Percentiles rank a stretch among this genome's conserved stretches.
Evolutionary conservation across 805 yeast genomes (phyloP).

Genomic region (Barnettozyma wickerhamii): DNA sequence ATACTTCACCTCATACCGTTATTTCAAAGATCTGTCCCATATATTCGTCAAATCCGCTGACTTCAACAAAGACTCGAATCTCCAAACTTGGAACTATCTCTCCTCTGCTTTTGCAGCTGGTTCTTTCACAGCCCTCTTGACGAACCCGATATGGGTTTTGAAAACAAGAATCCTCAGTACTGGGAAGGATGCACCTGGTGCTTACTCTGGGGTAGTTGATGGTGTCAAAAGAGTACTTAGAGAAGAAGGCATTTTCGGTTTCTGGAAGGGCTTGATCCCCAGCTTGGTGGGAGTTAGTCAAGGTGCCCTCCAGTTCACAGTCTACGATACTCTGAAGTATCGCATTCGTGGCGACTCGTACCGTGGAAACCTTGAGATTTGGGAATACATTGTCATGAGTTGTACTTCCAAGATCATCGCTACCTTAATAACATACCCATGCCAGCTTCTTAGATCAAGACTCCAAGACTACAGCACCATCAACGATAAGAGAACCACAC

Average conservation of each 20-base stretch:
- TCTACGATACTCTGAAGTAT: constrained; percentile 74
- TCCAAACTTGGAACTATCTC: constrained; percentile 44
- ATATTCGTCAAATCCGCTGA: constrained; percentile 9
- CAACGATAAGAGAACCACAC: constrained; percentile 23
- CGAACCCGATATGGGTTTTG: constrained; percentile 95
- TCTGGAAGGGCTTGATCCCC: constrained; percentile 74
- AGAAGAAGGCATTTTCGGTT: constrained; percentile 55
- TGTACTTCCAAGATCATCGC: constrained; percentile 66
- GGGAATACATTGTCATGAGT: constrained; percentile 62
- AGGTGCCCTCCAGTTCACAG: constrained; percentile 81
- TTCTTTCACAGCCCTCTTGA: constrained; percentile 61
- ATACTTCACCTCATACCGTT: constrained; percentile 75
- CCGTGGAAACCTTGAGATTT: constrained; percentile 35
- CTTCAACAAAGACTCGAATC: constrained; percentile 26
- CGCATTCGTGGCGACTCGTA: constrained; percentile 23
- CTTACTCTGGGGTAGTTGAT: constrained; percentile 53
- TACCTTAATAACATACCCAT: constrained; percentile 69
- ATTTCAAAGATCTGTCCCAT: constrained; percentile 42
- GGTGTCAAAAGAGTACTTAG: constrained; percentile 47
- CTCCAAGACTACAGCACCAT: constrained; percentile 50
- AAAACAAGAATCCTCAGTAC: constrained; percentile 67
- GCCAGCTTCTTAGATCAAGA: constrained; percentile 75
- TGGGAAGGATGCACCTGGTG: constrained; percentile 37
- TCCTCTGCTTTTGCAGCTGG: constrained; percentile 70
- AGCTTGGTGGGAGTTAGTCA: constrained; percentile 81